Evolutionary conservation across 2,329 filamentous ascomycete species (phyloP).

Genomic region (Polytolypa hystricis): DNA sequence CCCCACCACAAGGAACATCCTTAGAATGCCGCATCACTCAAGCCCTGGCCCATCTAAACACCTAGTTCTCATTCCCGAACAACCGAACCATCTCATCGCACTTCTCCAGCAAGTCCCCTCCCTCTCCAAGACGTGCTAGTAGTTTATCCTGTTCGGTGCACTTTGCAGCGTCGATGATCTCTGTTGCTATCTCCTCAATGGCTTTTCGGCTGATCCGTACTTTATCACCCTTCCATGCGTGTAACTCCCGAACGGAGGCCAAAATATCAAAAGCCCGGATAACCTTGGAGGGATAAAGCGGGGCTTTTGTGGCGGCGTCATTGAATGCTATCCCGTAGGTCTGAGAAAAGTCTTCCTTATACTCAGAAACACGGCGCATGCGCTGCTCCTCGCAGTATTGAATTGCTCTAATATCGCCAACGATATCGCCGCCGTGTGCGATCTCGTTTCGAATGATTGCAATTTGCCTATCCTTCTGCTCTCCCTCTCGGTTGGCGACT

Average conservation of each 20-base stretch:
- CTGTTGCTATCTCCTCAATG: conserved; percentile 1
- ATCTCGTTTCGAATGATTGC: conserved; percentile 5
- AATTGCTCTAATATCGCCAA: conserved; percentile 8
- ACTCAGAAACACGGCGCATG: conserved; percentile 5
- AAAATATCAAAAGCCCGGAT: conserved; percentile 5
- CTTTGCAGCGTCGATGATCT: conserved; percentile 4
- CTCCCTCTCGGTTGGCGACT: neutral
- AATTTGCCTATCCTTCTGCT: conserved; percentile 4
- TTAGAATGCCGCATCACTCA: too few relatives aligned
- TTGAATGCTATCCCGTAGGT: conserved; percentile 6
- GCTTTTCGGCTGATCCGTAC: neutral
- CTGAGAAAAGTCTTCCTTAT: conserved; percentile 7
- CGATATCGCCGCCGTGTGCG: conserved; percentile 7
- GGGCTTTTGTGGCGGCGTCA: conserved; percentile 1
- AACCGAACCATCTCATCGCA: neutral
- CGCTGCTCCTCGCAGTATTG: neutral
- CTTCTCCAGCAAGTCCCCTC: neutral
- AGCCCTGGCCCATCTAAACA: neutral
- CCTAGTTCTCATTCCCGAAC: too few relatives aligned
- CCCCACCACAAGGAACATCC: too few relatives aligned
- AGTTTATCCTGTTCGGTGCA: neutral
- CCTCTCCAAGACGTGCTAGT: neutral
- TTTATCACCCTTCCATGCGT: neutral
- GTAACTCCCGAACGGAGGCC: conserved; percentile 4
- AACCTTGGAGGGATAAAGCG: conserved; percentile 5